A percentile compares a stretch with the other conserved stretches of the same genome.
Conservation (phyloP, 768 basidiomycete species). For the Glaciozyma martinii region DNA sequence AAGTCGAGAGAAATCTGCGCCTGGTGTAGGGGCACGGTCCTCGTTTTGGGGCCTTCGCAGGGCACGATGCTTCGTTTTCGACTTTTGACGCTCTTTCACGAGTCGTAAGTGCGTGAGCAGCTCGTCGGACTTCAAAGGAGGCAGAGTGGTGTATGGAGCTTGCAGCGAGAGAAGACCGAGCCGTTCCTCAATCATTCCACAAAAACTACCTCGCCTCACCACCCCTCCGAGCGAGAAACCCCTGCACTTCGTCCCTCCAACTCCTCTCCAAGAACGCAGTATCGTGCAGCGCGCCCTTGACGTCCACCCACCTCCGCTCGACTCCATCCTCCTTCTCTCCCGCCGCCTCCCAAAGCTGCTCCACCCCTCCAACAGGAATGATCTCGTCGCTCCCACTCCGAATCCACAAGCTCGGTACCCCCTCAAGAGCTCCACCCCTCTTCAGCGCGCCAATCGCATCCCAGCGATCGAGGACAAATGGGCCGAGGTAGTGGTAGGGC, state of each 20-base stretch:
- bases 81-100: no score
- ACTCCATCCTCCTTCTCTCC: slow-evolving; percentile 4
- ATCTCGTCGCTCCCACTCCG: slow-evolving; percentile 47
- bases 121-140: no score
- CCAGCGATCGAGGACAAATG: slow-evolving; percentile 47
- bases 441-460: slow-evolving; percentile 42
- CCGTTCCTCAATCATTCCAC: no score
- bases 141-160: no score
- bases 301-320: slow-evolving; percentile 35
- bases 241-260: slow-evolving; percentile 33
- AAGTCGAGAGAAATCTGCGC: no score
- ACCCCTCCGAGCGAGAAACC: slow-evolving; percentile 18
- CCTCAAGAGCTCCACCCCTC: slow-evolving; percentile 7
- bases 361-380: slow-evolving; percentile 44
- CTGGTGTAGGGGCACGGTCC: no score
- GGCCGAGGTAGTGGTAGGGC: slow-evolving; percentile 48
- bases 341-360: slow-evolving; percentile 32
- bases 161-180: no score
- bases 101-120: no score
- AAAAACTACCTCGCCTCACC: no score
- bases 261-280: slow-evolving; percentile 40
- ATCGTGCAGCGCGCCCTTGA: slow-evolving; percentile 43
- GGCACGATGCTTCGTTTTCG: no score
- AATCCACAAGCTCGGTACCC: slow-evolving; percentile 40
- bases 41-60: no score